Percentiles rank a stretch among this genome's conserved stretches.
Conservation (phyloP, 164 flowering plant genomes). For the Stephania cephalantha region DNA sequence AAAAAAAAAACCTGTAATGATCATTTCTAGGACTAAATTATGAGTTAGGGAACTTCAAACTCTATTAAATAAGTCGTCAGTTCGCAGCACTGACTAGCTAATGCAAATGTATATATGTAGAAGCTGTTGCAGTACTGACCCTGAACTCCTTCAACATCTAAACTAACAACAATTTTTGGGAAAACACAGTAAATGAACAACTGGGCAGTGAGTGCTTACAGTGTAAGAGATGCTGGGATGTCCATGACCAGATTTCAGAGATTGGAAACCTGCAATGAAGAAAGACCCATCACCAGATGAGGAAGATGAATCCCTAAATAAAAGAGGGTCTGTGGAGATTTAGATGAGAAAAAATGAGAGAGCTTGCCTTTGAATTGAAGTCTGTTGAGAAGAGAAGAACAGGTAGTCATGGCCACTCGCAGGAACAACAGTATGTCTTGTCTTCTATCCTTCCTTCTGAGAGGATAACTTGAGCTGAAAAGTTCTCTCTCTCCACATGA, state of each 20-base stretch:
- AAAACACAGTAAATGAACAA: neutral
- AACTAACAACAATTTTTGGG: neutral
- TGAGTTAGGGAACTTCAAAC: too few species aligned
- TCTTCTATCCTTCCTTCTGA: neutral
- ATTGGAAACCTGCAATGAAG: constrained; percentile 11
- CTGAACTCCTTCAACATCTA: neutral
- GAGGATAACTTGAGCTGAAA: neutral
- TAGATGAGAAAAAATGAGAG: neutral
- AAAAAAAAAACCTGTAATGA: too few species aligned
- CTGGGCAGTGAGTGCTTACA: constrained; percentile 9
- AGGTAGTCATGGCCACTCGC: neutral
- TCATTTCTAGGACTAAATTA: too few species aligned
- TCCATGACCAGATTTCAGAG: constrained; percentile 10
- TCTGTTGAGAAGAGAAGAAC: neutral
- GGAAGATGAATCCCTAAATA: neutral
- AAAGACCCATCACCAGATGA: neutral
- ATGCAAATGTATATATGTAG: neutral
- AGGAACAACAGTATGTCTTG: neutral
- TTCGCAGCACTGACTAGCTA: neutral
- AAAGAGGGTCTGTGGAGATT: neutral
- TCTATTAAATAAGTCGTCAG: too few species aligned
- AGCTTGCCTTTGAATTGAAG: constrained; percentile 1
- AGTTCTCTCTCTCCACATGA: neutral
- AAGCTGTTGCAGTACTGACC: neutral
- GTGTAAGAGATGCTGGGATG: constrained; percentile 12